A percentile compares a stretch with the other conserved stretches of the same genome.
Conservation (phyloP, 2,329 filamentous ascomycete genomes). For the Claviceps pazoutovae region DNA sequence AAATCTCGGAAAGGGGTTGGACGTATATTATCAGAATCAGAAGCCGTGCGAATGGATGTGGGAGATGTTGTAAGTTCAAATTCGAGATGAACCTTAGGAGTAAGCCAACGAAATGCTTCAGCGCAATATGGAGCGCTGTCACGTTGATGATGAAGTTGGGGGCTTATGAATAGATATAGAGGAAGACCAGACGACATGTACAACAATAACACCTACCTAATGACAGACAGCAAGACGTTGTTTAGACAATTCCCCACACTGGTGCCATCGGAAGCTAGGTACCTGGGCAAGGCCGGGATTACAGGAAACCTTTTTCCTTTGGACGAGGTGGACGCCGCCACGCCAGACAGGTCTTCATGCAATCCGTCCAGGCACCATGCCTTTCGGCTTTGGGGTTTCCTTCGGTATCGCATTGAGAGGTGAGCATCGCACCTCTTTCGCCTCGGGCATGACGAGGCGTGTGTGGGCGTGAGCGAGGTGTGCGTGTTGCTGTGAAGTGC, state of each 20-base stretch:
- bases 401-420: conserved; percentile 7
- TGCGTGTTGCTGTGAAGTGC: too few relatives aligned
- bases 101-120: not conserved
- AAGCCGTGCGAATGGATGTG: not conserved
- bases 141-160: conserved; percentile 4
- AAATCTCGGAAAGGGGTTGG: not conserved
- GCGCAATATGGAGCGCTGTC: not conserved
- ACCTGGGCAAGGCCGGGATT: conserved; percentile 2
- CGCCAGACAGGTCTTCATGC: not conserved
- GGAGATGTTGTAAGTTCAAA: not conserved
- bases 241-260: conserved; percentile 2
- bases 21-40: not conserved
- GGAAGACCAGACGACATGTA: not conserved
- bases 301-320: not conserved
- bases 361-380: conserved; percentile 2
- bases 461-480: too few relatives aligned
- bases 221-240: too few relatives aligned
- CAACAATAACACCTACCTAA: too few relatives aligned
- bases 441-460: not conserved
- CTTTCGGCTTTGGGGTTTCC: conserved; percentile 4
- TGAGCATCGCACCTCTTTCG: not conserved
- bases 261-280: conserved; percentile 5
- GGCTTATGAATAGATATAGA: conserved; percentile 9
- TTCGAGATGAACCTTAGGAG: not conserved
- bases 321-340: conserved; percentile 3